phyloP scores from a whole-genome alignment of 2,329 filamentous ascomycete species.

The Penicillium brevicompactum region DNA sequence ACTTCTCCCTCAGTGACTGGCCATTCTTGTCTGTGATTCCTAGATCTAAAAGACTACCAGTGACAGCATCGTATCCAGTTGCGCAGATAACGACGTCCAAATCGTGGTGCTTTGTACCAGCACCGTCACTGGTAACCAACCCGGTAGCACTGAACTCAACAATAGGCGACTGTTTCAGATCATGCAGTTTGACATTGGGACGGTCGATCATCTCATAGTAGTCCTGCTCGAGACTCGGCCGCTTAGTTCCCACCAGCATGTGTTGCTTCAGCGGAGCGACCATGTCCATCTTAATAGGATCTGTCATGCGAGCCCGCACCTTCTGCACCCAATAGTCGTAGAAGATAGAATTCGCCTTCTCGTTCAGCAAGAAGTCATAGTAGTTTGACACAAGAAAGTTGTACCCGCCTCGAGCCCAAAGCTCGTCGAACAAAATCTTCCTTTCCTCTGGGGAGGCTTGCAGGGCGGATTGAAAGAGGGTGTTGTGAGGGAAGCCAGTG shows the following conservation, averaged over 20 bases:
- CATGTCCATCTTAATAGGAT: constrained; percentile 52
- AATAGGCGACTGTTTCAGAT: constrained; percentile 49
- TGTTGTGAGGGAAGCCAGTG: constrained; percentile 51
- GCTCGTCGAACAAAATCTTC: constrained; percentile 51
- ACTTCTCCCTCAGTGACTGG: constrained; percentile 27
- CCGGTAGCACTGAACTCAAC: constrained; percentile 40
- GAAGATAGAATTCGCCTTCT: constrained; percentile 53
- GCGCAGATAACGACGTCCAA: constrained; percentile 41
- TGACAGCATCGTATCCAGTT: constrained; percentile 41
- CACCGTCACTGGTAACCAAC: constrained; percentile 40
- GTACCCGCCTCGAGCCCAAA: constrained; percentile 58
- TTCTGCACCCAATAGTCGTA: constrained; percentile 60
- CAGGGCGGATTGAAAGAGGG: constrained; percentile 43
- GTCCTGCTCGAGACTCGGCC: constrained; percentile 49
- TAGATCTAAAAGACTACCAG: constrained; percentile 36
- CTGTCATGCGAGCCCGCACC: constrained; percentile 51
- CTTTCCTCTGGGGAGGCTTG: constrained; percentile 55
- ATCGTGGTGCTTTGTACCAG: constrained; percentile 27
- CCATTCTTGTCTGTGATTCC: constrained; percentile 28
- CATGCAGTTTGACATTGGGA: constrained; percentile 49
- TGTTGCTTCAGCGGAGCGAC: constrained; percentile 56
- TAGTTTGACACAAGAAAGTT: constrained; percentile 56
- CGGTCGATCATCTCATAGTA: constrained; percentile 54
- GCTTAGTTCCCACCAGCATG: constrained; percentile 57
- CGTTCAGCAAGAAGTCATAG: constrained; percentile 36